Conservation (phyloP, 73 alveolate species). For the Tetrahymena borealis region DNA sequence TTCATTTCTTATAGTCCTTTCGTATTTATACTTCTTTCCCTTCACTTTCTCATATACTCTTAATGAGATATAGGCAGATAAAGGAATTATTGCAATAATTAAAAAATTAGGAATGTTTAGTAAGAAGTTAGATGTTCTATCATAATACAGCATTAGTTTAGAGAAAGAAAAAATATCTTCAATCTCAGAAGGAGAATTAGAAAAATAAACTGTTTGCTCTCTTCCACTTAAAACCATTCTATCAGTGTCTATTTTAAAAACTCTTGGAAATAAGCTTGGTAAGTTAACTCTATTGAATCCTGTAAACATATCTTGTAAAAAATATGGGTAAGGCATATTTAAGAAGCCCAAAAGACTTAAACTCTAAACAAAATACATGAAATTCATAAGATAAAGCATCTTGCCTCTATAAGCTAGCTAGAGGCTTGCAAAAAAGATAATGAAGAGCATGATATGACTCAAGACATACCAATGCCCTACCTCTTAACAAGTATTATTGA, state of each 20-base stretch:
- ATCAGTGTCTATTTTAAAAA: neutral
- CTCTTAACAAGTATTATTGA: neutral
- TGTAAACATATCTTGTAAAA: neutral
- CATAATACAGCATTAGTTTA: neutral
- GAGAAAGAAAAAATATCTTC: neutral
- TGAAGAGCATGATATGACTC: neutral
- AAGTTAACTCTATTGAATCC: neutral
- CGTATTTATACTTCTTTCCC: neutral
- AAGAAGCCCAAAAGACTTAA: neutral
- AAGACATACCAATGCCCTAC: neutral
- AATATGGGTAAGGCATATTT: neutral
- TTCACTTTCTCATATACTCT: neutral
- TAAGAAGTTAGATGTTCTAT: neutral
- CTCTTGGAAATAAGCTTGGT: neutral
- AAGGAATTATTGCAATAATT: neutral
- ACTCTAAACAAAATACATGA: neutral
- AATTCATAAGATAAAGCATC: neutral
- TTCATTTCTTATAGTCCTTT: neutral
- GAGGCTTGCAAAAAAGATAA: neutral
- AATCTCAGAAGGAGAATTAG: neutral
- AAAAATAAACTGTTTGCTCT: neutral
- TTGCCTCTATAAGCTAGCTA: neutral
- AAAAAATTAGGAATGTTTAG: neutral
- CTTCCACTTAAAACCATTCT: neutral
- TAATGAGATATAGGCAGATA: neutral